Base-by-base conservation (phyloP, 129 eudicot species). In the Cynara cardunculus region DNA sequence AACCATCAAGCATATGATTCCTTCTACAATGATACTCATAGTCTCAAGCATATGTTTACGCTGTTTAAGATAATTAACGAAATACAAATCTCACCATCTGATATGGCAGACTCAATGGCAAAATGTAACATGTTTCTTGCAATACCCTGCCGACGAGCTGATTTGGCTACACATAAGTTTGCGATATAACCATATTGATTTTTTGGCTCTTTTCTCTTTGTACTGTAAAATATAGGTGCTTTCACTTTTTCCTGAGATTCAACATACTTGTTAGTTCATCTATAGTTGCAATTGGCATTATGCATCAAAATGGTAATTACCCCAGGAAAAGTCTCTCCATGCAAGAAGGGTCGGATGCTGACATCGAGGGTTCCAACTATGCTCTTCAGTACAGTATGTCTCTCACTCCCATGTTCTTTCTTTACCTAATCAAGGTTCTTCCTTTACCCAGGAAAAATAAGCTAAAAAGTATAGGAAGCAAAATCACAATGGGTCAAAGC, bases 301-400 rank as follows among this genome's bases (percentile, higher is more conserved):
- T 80, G 56, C 69, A 77, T 59, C 8, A 85, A 65, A 85, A 14
- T 25, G 71, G 72, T 32, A 44, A 14, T 78, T 79, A 46, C 28
- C 98, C 93, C 97, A 31, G 98, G 97, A 82, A 89, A 94, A 37
- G 89, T 80, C 79, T 88, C 91, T 67, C 96, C 93, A 0, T 87
- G 92, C 82, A 91, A 80, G 83, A 94, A 85, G 71, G 87, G 81
- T 31, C 95, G 83, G 46, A 89, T 89, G 89, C 88, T 91, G 78
- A 94, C 85, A 85, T 94, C 98, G 41, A 94, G 88, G 62, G 98
- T 94, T 80, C 97, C 98, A 18, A 90, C 90, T 22, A 94, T 87
- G 85, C 93, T 91, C 90, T 94, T 90, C 34, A 91, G 79, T 28
- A 86, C 85, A 0, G 92, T 83, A 72, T 79, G 85, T 77, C 74